These are phyloP conservation scores for Zymoseptoria passerinii DNA, from an alignment of 2,329 filamentous ascomycete species.

Conservation along the genomic window DNA sequence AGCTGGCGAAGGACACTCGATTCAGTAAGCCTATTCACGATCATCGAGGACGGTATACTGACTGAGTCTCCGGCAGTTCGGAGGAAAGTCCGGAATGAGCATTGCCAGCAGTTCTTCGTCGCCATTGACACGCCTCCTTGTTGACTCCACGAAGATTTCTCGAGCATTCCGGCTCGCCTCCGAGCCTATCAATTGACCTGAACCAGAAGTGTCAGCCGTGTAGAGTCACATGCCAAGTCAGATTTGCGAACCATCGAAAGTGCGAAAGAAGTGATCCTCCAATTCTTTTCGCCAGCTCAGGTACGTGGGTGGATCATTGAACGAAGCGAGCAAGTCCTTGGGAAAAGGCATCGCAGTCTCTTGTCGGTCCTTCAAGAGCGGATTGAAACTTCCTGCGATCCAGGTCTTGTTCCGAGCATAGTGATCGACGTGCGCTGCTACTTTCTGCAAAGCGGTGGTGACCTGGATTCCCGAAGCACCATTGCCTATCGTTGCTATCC, in stretches of 20 bases:
- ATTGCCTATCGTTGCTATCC: slow-evolving; percentile 36
- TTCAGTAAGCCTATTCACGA: background rate
- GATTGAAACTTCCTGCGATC: slow-evolving; percentile 56
- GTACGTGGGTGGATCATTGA: slow-evolving; percentile 55
- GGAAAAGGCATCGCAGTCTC: slow-evolving; percentile 49
- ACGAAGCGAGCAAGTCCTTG: slow-evolving; percentile 47
- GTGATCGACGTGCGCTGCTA: slow-evolving; percentile 47
- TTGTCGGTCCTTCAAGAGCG: slow-evolving; percentile 42
- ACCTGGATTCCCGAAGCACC: slow-evolving; percentile 37
- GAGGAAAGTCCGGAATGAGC: slow-evolving; percentile 1
- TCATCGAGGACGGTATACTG: background rate
- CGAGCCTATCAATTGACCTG: slow-evolving; percentile 31
- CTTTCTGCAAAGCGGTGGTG: slow-evolving; percentile 43
- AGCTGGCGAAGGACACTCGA: slow-evolving; percentile 11
- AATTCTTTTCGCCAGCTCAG: slow-evolving; percentile 38
- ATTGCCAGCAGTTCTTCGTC: slow-evolving; percentile 33
- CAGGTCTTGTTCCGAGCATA: slow-evolving; percentile 57
- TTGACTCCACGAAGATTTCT: slow-evolving; percentile 32
- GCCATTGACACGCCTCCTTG: slow-evolving; percentile 31
- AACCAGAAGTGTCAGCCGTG: background rate
- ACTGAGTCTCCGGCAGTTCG: slow-evolving; percentile 27
- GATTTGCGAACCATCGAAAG: slow-evolving; percentile 24
- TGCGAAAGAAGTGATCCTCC: slow-evolving; percentile 53
- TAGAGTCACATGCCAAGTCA: background rate
- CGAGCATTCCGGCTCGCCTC: slow-evolving; percentile 29